These are phyloP conservation scores for Cenchrus purpureus DNA, from an alignment of 176 grass and related monocot species.

Conservation along the genomic window DNA sequence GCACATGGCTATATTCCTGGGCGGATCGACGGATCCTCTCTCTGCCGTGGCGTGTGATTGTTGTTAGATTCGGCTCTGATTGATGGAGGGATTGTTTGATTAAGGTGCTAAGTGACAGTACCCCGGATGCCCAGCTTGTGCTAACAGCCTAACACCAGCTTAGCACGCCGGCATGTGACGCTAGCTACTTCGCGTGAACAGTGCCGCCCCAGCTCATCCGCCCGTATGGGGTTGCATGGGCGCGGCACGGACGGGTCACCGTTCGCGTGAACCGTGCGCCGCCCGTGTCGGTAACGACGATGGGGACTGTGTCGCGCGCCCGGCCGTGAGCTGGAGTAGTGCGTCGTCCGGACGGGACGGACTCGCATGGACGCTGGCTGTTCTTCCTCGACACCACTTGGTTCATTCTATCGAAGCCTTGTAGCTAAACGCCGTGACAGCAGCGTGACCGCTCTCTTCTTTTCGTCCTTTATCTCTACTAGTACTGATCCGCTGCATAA, in stretches of 20 bases:
- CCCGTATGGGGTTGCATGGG: background rate
- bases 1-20: conserved; percentile 56
- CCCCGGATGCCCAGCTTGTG: background rate
- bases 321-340: background rate
- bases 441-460: background rate
- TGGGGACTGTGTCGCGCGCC: conserved; percentile 33
- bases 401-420: background rate
- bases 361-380: background rate
- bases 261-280: background rate
- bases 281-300: conserved; percentile 28
- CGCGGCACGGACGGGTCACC: background rate
- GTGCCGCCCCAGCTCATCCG: conserved; percentile 32
- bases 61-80: background rate
- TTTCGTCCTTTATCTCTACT: too few species aligned
- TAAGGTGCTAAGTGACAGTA: conserved; percentile 15
- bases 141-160: too few species aligned
- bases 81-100: background rate
- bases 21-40: background rate
- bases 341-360: background rate
- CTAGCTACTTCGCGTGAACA: conserved; percentile 21
- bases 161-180: conserved; percentile 29
- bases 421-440: background rate
- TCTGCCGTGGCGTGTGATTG: background rate
- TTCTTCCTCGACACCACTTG: background rate
- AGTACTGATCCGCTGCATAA: too few species aligned